Base-by-base conservation (phyloP, 257 asterid species). In the Lycium ferocissimum region DNA sequence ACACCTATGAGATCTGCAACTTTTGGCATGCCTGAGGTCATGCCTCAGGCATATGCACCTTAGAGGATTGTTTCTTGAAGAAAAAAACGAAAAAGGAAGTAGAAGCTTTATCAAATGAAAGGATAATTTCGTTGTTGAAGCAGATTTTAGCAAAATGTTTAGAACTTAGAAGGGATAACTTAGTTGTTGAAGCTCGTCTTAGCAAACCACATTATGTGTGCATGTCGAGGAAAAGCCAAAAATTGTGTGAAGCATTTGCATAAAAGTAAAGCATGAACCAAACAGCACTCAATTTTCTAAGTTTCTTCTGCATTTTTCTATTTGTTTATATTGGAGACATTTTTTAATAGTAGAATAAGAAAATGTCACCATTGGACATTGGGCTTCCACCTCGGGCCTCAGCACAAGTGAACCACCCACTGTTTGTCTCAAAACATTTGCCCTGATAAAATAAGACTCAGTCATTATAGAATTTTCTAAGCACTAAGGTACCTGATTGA, bases 1-100 rank as follows among this genome's bases (percentile, higher is more conserved):
- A 51, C 1, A 14, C 45, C 81, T 49, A 53, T 51, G 81, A 26
- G 45, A 76, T 51, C 20, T 51, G 38, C 63, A 76, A 51, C 43
- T 51, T 13, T 49, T 26, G 81, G 38, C 81, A 76, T 76, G 81
- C 62, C 62, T 22, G 81, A 73, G 59, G n/a, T 11, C 81, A 22
- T 51, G 81, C 59, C 63, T 26, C 62, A 20, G 20, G 14, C 33
- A 26, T 20, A 11, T 47, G 81, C 61, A 73, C 61, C 61, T 20
- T 14, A 73, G 43, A 73, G 81, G 54, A 12, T 73, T 47, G 81
- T 47, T 73, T 73, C 81, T 73, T 22, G 81, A 73, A 20, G 57
- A 26, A 73, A 73, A 70, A 67, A 11, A 73, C 12, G 20, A 47
- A 47, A 73, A 47, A 69, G 51, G 38, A 69, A 69, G 53, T 13